Percentiles rank a stretch among this genome's conserved stretches.
Conservation (phyloP, 495 filamentous ascomycete species). For the Achaetomiella virescens region DNA sequence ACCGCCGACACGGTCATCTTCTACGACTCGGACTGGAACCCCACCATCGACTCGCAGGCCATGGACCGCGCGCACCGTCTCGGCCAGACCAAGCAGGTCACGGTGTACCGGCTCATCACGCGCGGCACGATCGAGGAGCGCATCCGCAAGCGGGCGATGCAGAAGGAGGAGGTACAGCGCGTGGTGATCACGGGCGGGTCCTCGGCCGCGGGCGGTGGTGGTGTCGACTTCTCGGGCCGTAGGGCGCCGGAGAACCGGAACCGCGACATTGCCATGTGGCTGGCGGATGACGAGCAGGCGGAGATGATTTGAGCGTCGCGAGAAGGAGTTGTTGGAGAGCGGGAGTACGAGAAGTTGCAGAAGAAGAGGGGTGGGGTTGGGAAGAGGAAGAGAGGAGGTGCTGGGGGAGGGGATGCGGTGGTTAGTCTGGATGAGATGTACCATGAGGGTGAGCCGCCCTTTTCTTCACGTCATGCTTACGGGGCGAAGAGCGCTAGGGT, state of each 20-base stretch:
- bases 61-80: constrained; percentile 99
- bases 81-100: constrained; percentile 92
- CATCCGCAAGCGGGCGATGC: constrained; percentile 91
- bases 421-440: constrained; percentile 94
- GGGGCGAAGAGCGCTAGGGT: no score
- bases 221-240: constrained; percentile 88
- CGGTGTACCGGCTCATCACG: constrained; percentile 95
- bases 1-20: constrained; percentile 93
- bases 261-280: constrained; percentile 95
- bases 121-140: constrained; percentile 97
- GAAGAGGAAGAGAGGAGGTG: constrained; percentile 38
- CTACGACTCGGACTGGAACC: constrained; percentile 99
- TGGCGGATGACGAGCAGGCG: constrained; percentile 91
- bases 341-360: constrained; percentile 58
- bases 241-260: constrained; percentile 77
- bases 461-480: not conserved
- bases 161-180: constrained; percentile 98
- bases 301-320: constrained; percentile 83
- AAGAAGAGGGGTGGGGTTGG: constrained; percentile 51
- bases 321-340: constrained; percentile 67
- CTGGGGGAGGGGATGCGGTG: constrained; percentile 40
- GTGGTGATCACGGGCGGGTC: constrained; percentile 91
- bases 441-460: constrained; percentile 73
- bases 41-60: constrained; percentile 95
- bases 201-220: constrained; percentile 41